Evolutionary conservation across 495 filamentous ascomycete genomes (phyloP).

Genomic region (Podospora pseudopauciseta): DNA sequence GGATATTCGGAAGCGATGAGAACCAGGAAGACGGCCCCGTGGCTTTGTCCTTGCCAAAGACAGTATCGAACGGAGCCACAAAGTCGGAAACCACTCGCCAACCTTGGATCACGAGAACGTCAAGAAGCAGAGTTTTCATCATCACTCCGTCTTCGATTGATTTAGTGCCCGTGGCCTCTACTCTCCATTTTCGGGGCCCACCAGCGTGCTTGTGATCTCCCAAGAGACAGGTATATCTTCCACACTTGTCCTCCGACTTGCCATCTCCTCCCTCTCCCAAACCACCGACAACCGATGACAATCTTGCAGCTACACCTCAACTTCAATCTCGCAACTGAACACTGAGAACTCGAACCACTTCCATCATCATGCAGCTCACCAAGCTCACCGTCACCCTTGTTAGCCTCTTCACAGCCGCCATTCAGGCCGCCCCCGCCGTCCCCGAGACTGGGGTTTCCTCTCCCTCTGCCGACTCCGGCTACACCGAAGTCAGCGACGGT

Average conservation of each 20-base stretch:
- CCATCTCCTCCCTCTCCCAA: background rate
- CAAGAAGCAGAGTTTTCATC: background rate
- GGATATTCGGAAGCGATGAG: background rate
- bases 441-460: background rate
- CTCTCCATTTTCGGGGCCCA: background rate
- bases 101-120: background rate
- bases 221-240: background rate
- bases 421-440: background rate
- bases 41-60: background rate
- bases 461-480: too few relatives aligned
- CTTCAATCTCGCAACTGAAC: background rate
- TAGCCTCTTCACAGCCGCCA: background rate
- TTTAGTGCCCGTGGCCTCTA: background rate
- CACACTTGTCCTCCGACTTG: background rate
- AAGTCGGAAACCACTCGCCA: background rate
- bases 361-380: background rate
- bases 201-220: too few relatives aligned
- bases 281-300: background rate
- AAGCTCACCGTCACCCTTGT: background rate
- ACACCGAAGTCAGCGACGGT: too few relatives aligned
- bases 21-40: background rate
- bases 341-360: background rate
- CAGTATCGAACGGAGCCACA: background rate
- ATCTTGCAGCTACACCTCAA: background rate
- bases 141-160: background rate